These are phyloP conservation scores for Cryptosporidium ubiquitum DNA, from an alignment of 169 alveolate genomes.

Conservation along the genomic window DNA sequence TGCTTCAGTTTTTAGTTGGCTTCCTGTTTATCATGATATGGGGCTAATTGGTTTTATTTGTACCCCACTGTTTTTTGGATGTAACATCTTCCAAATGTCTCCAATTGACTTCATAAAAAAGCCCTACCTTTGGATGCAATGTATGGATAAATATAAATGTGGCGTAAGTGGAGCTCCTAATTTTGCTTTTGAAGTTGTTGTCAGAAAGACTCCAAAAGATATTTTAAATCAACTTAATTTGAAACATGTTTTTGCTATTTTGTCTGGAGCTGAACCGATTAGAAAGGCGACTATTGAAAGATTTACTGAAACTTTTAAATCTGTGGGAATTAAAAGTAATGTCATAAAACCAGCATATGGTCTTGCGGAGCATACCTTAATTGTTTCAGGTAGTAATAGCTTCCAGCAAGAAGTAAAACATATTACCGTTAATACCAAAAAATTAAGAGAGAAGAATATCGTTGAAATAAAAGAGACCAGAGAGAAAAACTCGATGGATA, in stretches of 20 bases:
- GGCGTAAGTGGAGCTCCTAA: constrained; percentile 82
- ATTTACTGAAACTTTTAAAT: constrained; percentile 71
- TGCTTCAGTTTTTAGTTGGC: constrained; percentile 70
- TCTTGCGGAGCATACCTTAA: constrained; percentile 82
- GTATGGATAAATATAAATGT: constrained; percentile 79
- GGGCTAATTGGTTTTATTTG: constrained; percentile 81
- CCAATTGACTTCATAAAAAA: constrained; percentile 82
- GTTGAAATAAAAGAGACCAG: constrained; percentile 16
- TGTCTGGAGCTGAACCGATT: constrained; percentile 83
- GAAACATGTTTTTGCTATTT: constrained; percentile 76
- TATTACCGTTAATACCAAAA: constrained; percentile 74
- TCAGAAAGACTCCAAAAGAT: constrained; percentile 78
- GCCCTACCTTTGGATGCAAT: constrained; percentile 81
- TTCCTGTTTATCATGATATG: constrained; percentile 77
- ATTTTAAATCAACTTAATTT: constrained; percentile 74
- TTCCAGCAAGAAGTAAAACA: constrained; percentile 3
- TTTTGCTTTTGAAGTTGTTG: constrained; percentile 81
- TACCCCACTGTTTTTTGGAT: constrained; percentile 79
- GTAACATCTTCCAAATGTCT: constrained; percentile 79
- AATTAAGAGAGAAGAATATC: constrained; percentile 72
- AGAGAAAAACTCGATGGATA: constrained; percentile 1
- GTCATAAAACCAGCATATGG: constrained; percentile 81
- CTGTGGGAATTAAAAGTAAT: constrained; percentile 10
- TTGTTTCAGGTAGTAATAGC: constrained; percentile 78
- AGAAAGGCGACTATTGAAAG: constrained; percentile 77